Percentiles rank a stretch among this genome's conserved stretches.
These are phyloP conservation scores for Wallacemonas sp. DNA, from an alignment of 208 protist genomes.

Conservation along the genomic window DNA sequence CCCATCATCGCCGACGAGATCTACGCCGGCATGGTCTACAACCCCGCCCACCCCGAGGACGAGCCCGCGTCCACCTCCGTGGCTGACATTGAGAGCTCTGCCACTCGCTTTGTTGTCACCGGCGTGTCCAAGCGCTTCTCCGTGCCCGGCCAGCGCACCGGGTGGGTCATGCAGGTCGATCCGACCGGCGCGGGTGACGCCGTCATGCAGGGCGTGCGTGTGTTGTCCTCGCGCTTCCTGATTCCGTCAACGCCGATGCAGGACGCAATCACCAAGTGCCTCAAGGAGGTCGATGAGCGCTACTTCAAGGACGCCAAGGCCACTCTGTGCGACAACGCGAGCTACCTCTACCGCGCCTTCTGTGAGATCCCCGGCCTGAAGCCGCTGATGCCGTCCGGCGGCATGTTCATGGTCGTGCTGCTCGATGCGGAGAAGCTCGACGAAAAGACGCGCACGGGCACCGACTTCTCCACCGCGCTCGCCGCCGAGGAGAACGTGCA, in stretches of 20 bases:
- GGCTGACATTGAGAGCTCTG: slow-evolving; percentile 51
- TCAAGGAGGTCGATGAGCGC: slow-evolving; percentile 43
- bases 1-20: slow-evolving; percentile 93
- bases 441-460: slow-evolving; percentile 41
- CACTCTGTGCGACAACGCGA: slow-evolving; percentile 55
- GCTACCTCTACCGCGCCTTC: slow-evolving; percentile 31
- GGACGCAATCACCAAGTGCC: slow-evolving; percentile 51
- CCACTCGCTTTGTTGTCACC: slow-evolving; percentile 67
- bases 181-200: slow-evolving; percentile 19
- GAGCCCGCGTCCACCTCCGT: slow-evolving; percentile 34
- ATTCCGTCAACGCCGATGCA: slow-evolving; percentile 80
- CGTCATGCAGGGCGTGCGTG: slow-evolving; percentile 25
- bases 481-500: slow-evolving; percentile 75
- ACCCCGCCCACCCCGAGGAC: slow-evolving; percentile 25
- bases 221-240: slow-evolving; percentile 46
- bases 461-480: slow-evolving; percentile 55
- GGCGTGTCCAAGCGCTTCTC: slow-evolving; percentile 87
- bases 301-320: slow-evolving; percentile 47
- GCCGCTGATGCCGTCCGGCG: slow-evolving; percentile 54
- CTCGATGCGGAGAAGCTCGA: slow-evolving; percentile 65
- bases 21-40: slow-evolving; percentile 90
- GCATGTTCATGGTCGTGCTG: slow-evolving; percentile 89
- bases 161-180: slow-evolving; percentile 78
- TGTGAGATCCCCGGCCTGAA: slow-evolving; percentile 37
- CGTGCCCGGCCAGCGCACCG: slow-evolving; percentile 90